phyloP scores from a whole-genome alignment of 1,284 basidiomycete species.

The Cronartium quercuum region DNA sequence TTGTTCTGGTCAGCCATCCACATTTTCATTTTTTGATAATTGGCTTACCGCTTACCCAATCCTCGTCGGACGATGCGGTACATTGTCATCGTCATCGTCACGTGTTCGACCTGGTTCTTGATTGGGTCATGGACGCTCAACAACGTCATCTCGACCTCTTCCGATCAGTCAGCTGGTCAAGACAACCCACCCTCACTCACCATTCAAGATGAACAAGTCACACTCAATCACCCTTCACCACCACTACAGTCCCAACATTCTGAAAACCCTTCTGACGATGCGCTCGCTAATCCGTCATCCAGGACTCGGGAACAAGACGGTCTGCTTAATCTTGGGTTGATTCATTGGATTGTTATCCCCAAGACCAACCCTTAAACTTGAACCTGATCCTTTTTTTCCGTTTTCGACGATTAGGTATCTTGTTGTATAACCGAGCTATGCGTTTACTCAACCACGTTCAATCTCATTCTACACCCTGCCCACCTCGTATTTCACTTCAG shows the following conservation, averaged over 20 bases:
- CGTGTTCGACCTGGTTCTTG: no score
- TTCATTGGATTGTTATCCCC: background rate
- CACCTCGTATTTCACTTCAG: conserved; percentile 26
- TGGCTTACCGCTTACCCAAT: no score
- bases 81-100: no score
- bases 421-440: conserved; percentile 28
- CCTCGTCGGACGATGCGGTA: no score
- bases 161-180: background rate
- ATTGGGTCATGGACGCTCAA: no score
- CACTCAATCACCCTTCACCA: background rate
- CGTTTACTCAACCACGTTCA: conserved; percentile 31
- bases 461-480: conserved; percentile 21
- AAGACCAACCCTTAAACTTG: background rate
- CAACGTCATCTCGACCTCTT: no score
- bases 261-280: background rate
- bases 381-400: background rate
- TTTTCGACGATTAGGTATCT: conserved; percentile 10
- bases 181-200: background rate
- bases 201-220: background rate
- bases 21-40: no score
- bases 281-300: background rate
- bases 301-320: conserved; percentile 20
- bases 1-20: no score
- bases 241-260: background rate
- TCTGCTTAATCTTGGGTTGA: background rate